phyloP scores from a whole-genome alignment of 805 yeast genomes.

The Candida maltosa region DNA sequence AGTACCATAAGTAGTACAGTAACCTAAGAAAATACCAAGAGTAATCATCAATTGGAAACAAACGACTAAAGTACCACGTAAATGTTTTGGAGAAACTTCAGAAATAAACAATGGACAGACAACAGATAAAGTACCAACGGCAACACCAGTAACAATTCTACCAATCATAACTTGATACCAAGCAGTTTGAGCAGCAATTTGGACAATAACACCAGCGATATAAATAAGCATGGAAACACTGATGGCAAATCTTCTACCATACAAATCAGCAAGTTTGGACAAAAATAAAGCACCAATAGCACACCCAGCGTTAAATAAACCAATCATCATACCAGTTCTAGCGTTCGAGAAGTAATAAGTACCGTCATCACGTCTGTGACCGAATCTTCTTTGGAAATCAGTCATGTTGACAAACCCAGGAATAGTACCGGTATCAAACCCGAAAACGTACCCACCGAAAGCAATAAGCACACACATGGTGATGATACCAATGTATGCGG shows the following conservation, averaged over 20 bases:
- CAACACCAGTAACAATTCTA: slow-evolving; percentile 63
- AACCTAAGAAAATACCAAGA: slow-evolving; percentile 67
- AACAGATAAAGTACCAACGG: slow-evolving; percentile 69
- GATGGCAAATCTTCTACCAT: slow-evolving; percentile 59
- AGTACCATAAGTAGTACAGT: slow-evolving; percentile 63
- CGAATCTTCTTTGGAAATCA: slow-evolving; percentile 52
- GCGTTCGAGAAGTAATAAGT: slow-evolving; percentile 37
- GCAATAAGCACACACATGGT: slow-evolving; percentile 53
- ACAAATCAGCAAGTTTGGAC: slow-evolving; percentile 52
- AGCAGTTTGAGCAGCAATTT: slow-evolving; percentile 48
- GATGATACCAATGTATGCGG: slow-evolving; percentile 30
- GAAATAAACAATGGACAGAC: slow-evolving; percentile 64
- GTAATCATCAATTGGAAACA: slow-evolving; percentile 70
- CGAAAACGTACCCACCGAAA: slow-evolving; percentile 74
- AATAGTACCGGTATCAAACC: slow-evolving; percentile 77
- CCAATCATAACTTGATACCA: slow-evolving; percentile 70
- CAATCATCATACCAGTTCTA: slow-evolving; percentile 51
- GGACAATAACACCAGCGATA: slow-evolving; percentile 57
- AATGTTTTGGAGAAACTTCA: slow-evolving; percentile 65
- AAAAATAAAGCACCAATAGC: slow-evolving; percentile 66
- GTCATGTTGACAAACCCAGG: slow-evolving; percentile 66
- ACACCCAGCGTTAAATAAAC: slow-evolving; percentile 65
- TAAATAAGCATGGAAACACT: slow-evolving; percentile 52
- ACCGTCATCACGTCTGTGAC: slow-evolving; percentile 40
- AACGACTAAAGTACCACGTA: slow-evolving; percentile 69